Percentiles rank a stretch among this genome's conserved stretches.
Conservation (phyloP, 768 basidiomycete species). For the Neoboletus magnificus region DNA sequence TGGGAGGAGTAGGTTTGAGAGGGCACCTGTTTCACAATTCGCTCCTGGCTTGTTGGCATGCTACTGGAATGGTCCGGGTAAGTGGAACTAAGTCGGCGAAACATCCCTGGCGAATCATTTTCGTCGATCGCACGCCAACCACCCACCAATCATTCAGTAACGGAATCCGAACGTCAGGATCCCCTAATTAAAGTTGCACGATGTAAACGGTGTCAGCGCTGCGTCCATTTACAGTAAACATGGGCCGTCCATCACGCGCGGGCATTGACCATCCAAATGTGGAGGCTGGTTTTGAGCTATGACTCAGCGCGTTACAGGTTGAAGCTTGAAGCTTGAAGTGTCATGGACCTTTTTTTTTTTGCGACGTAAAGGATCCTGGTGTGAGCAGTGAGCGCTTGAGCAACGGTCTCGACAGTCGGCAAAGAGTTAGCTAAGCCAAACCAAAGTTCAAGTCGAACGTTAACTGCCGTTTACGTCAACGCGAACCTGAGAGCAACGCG, state of each 20-base stretch:
- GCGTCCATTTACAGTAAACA: background rate
- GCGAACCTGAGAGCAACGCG: background rate
- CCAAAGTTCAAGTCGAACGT: background rate
- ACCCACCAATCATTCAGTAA: constrained; percentile 7
- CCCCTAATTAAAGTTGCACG: background rate
- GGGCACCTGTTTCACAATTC: background rate
- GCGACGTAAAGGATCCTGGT: background rate
- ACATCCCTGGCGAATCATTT: constrained; percentile 11
- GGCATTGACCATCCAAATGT: background rate
- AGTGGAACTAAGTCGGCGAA: constrained; percentile 7
- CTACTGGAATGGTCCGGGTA: constrained; percentile 1
- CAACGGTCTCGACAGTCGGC: background rate
- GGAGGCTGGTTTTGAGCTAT: background rate
- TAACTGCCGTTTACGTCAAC: background rate
- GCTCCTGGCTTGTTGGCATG: constrained; percentile 8
- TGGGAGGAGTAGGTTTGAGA: background rate
- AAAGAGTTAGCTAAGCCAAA: background rate
- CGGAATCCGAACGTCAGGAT: background rate
- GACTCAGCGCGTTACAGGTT: background rate
- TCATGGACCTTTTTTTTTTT: background rate
- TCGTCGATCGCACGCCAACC: background rate
- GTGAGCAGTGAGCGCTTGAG: background rate
- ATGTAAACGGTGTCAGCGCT: background rate
- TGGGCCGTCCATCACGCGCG: background rate
- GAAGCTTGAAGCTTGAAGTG: no score